phyloP scores from a whole-genome alignment of 352 stramenopile species.

The Lagenidium giganteum region DNA sequence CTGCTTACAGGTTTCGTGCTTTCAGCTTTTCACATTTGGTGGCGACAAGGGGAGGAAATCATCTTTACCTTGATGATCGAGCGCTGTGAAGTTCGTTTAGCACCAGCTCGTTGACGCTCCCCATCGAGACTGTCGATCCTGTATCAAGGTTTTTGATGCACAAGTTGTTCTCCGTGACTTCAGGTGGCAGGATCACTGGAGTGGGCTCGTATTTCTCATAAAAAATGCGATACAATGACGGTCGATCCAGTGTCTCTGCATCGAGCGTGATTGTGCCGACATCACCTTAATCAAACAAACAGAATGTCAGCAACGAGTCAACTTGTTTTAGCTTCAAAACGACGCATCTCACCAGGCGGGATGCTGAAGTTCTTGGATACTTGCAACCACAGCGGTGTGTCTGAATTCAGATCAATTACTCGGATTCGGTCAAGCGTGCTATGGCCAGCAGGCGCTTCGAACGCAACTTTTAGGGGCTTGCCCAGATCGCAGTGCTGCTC shows the following conservation, averaged over 20 bases:
- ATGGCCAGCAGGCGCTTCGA: conserved; percentile 63
- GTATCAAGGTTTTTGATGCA: conserved; percentile 83
- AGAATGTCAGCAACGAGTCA: too few species aligned
- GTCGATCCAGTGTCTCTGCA: conserved; percentile 68
- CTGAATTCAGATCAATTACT: conserved; percentile 82
- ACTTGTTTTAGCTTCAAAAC: too few species aligned
- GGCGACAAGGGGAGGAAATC: not conserved
- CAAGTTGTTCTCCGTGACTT: conserved; percentile 58
- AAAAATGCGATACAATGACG: conserved; percentile 81
- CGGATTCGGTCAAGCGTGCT: conserved; percentile 76
- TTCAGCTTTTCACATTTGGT: not conserved
- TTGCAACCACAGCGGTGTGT: conserved; percentile 78
- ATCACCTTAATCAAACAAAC: too few species aligned
- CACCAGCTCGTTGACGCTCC: conserved; percentile 75
- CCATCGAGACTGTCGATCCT: conserved; percentile 66
- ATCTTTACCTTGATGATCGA: conserved; percentile 28
- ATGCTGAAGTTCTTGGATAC: conserved; percentile 82
- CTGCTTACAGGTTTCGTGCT: too few species aligned
- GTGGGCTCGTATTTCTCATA: conserved; percentile 86
- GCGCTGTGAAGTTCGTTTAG: conserved; percentile 64
- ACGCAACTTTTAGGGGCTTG: conserved; percentile 74
- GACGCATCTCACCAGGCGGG: conserved; percentile 55
- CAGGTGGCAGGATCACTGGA: conserved; percentile 41
- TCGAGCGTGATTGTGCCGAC: conserved; percentile 81
- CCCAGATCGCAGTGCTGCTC: conserved; percentile 71